Conservation (phyloP, 805 yeast genomes). For the Deakozyma indianensis region DNA sequence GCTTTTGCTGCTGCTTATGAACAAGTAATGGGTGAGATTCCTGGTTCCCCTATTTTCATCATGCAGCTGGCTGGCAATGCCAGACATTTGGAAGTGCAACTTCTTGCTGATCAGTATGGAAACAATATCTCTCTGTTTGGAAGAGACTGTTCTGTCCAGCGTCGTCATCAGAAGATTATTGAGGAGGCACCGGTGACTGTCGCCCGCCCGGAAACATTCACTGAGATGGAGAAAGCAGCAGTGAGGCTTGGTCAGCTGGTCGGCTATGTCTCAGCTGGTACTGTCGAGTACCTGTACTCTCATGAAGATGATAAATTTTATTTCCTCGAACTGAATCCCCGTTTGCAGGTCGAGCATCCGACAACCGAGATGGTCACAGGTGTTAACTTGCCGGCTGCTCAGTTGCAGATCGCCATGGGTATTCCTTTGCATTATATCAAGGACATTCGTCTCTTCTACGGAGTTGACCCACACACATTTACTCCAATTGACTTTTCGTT, state of each 20-base stretch:
- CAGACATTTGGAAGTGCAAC: slow-evolving; percentile 95
- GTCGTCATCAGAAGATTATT: slow-evolving; percentile 97
- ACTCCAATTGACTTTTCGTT: slow-evolving; percentile 87
- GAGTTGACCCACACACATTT: slow-evolving; percentile 88
- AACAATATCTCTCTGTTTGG: slow-evolving; percentile 95
- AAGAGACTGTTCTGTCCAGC: slow-evolving; percentile 98
- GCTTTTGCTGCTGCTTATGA: slow-evolving; percentile 65
- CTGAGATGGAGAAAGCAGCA: slow-evolving; percentile 92
- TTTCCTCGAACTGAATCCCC: slow-evolving; percentile 93
- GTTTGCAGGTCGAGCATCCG: slow-evolving; percentile 99
- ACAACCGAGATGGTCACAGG: slow-evolving; percentile 99
- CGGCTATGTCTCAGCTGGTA: slow-evolving; percentile 98
- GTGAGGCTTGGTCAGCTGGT: slow-evolving; percentile 92
- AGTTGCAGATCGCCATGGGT: slow-evolving; percentile 99
- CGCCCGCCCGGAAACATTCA: slow-evolving; percentile 75
- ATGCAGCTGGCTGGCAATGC: slow-evolving; percentile 97
- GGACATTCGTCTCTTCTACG: slow-evolving; percentile 85
- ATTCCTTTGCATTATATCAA: slow-evolving; percentile 88
- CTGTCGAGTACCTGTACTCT: slow-evolving; percentile 93
- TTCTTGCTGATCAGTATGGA: slow-evolving; percentile 96
- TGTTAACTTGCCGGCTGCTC: slow-evolving; percentile 96
- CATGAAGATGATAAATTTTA: slow-evolving; percentile 90
- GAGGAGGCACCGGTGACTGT: slow-evolving; percentile 99
- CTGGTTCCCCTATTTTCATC: slow-evolving; percentile 96
- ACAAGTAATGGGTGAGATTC: slow-evolving; percentile 95